Evolutionary conservation across 1,284 basidiomycete species (phyloP).

Genomic region (Omphalotus olearius): DNA sequence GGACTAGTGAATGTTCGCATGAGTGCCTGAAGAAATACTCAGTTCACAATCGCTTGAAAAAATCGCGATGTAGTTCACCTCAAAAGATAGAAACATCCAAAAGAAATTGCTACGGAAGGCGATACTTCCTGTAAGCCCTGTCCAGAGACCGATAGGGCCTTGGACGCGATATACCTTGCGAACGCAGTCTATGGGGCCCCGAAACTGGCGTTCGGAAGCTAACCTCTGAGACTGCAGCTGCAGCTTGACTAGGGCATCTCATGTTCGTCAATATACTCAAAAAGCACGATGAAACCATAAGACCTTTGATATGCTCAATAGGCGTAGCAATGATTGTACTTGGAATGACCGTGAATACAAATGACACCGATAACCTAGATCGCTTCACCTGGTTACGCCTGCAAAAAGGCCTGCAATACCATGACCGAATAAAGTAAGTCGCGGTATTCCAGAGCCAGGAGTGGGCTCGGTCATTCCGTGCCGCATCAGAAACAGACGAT

Average conservation of each 20-base stretch:
- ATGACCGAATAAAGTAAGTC: constrained; percentile 57
- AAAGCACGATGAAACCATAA: constrained; percentile 3
- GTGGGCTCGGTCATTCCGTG: constrained; percentile 50
- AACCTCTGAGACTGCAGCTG: constrained; percentile 68
- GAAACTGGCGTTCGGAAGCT: constrained; percentile 54
- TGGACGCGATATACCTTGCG: constrained; percentile 51
- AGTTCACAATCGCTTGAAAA: constrained; percentile 12
- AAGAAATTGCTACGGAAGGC: constrained; percentile 63
- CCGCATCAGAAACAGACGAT: constrained; percentile 57
- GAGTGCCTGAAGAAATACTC: constrained; percentile 33
- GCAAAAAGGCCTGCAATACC: constrained; percentile 71
- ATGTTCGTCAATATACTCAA: constrained; percentile 9
- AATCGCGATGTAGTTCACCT: constrained; percentile 32
- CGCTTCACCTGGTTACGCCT: constrained; percentile 62
- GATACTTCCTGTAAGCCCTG: constrained; percentile 60
- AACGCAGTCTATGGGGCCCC: constrained; percentile 59
- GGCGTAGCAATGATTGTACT: constrained; percentile 69
- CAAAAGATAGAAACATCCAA: constrained; percentile 65
- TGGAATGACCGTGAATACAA: background rate
- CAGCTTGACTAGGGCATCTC: constrained; percentile 52
- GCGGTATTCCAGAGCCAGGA: constrained; percentile 37
- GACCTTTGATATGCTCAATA: constrained; percentile 70
- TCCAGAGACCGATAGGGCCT: constrained; percentile 58
- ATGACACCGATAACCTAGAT: background rate
- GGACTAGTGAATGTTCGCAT: constrained; percentile 54